Evolutionary conservation across 257 asterid genomes (phyloP).

Genomic region (Haberlea rhodopensis): DNA sequence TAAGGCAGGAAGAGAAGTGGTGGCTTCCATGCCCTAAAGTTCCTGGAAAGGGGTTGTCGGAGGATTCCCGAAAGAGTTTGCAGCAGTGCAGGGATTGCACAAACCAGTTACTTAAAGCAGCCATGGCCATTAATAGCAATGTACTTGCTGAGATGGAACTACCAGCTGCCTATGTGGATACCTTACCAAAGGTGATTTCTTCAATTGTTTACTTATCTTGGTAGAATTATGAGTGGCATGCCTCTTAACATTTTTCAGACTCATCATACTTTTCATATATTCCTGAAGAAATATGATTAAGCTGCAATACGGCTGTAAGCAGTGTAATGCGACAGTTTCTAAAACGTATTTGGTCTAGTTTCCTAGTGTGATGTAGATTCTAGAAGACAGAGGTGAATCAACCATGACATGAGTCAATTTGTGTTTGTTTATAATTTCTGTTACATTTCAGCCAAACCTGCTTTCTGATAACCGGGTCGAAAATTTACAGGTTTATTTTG

Average conservation of each 20-base stretch:
- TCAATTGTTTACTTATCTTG: neutral
- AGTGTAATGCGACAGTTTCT: neutral
- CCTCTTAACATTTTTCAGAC: neutral
- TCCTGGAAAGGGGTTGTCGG: slow-evolving; percentile 84
- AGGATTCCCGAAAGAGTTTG: slow-evolving; percentile 75
- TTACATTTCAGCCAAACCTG: neutral
- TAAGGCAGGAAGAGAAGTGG: slow-evolving; percentile 98
- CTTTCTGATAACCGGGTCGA: neutral
- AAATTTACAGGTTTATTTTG: neutral
- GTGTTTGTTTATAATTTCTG: neutral
- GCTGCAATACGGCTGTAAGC: neutral
- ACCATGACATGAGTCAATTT: neutral
- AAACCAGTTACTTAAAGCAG: slow-evolving; percentile 92
- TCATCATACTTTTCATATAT: neutral
- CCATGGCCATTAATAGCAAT: slow-evolving; percentile 84
- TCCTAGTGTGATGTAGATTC: neutral
- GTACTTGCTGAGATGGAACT: slow-evolving; percentile 93
- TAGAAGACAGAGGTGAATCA: neutral
- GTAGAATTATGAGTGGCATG: neutral
- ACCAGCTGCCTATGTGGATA: slow-evolving; percentile 74
- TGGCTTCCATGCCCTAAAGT: slow-evolving; percentile 98
- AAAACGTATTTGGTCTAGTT: neutral
- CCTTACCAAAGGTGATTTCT: slow-evolving; percentile 77
- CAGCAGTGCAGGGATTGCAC: slow-evolving; percentile 96
- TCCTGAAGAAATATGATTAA: neutral